Evolutionary conservation across 2,329 filamentous ascomycete species (phyloP), one percentile per base, ranked within the genome.

Genomic region (Macrophomina pseudophaseolina): DNA sequence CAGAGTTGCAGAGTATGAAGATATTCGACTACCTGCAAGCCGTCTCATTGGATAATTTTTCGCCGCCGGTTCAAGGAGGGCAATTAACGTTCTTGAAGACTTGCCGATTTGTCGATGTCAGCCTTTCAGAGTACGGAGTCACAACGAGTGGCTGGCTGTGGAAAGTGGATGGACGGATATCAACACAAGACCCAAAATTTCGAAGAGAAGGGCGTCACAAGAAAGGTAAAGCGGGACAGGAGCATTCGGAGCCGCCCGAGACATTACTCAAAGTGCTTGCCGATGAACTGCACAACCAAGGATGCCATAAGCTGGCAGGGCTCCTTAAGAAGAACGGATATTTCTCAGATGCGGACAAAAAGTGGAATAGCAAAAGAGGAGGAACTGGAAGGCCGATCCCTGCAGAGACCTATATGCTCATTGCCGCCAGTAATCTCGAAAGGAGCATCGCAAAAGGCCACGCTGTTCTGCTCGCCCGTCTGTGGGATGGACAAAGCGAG

Each of bases 31-130:
- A 66, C 35, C 46, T 70, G 40, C 35, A 65, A 18, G 54, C 56
- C 33, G 44, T 64, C 30, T 52, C 62, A 8, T 38, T 69, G 23
- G 51, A 56, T 23, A 63, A 51, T 52, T 65, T 51, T n/a, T 54
- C 62, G 46, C 65, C 63, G 18, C 63, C 63, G 1, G 7, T 66
- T 8, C 46, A 40, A 38, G 44, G 40, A 28, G 56, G 65, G 9
- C 66, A 52, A 42, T 38, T 67, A 7, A 69, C 63, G 23, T 70
- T 69, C 38, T 63, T 67, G 42, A 70, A 70, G 28, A 54, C 66
- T 16, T 70, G 68, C 42, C 67, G 67, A n/a, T 58, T 70, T 16
- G 56, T 66, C 18, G 63, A 59, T 14, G 42, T 44, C 16, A n/a
- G 33, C 6, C 48, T 70, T 14, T 68, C 52, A 12, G 12, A n/a